Evolutionary conservation across 2,329 filamentous ascomycete species (phyloP).

Genomic region (Coleophoma cylindrospora): DNA sequence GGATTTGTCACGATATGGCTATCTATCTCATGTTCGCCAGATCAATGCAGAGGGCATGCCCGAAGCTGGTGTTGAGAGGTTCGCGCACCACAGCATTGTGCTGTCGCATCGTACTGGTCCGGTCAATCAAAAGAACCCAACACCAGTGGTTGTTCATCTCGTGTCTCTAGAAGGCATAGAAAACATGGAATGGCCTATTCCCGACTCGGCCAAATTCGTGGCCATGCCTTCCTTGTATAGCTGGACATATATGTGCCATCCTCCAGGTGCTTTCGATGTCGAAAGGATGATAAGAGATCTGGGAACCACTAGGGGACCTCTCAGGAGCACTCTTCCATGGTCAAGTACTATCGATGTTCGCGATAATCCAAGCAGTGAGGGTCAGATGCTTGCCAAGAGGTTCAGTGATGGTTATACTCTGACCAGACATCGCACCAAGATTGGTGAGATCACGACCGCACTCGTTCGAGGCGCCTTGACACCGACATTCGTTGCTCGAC

Average conservation of each 20-base stretch:
- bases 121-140: slow-evolving; percentile 18
- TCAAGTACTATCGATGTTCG: neutral
- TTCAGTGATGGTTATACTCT: slow-evolving; percentile 35
- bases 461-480: slow-evolving; percentile 32
- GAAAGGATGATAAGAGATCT: slow-evolving; percentile 10
- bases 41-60: slow-evolving; percentile 35
- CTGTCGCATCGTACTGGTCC: slow-evolving; percentile 29
- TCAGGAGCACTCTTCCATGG: slow-evolving; percentile 11
- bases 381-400: slow-evolving; percentile 4
- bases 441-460: slow-evolving; percentile 34
- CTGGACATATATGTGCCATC: no score
- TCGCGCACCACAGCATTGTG: slow-evolving; percentile 7
- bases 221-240: no score
- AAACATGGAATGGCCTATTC: no score
- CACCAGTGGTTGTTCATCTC: slow-evolving; percentile 29
- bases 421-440: slow-evolving; percentile 26
- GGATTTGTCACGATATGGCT: slow-evolving; percentile 22
- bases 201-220: no score
- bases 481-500: slow-evolving; percentile 6
- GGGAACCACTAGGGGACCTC: slow-evolving; percentile 14
- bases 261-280: no score
- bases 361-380: neutral
- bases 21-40: slow-evolving; percentile 33
- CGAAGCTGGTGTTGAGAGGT: slow-evolving; percentile 25
- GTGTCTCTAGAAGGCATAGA: slow-evolving; percentile 16